These are phyloP conservation scores for Lepidium campestre DNA, from an alignment of 441 rosid species.

Conservation along the genomic window DNA sequence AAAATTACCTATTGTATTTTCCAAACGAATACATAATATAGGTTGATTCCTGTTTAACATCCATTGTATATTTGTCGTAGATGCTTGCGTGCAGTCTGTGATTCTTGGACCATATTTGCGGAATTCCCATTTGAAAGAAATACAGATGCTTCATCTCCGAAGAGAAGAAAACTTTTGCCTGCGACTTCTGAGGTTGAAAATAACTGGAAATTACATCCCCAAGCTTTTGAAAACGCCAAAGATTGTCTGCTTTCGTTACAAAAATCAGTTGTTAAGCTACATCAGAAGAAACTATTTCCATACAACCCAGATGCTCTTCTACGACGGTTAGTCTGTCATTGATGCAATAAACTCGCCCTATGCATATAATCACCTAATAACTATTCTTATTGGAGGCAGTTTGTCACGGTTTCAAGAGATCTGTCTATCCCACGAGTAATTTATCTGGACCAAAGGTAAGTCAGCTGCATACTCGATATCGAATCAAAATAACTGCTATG, in stretches of 20 bases:
- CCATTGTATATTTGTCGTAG: slow-evolving; percentile 30
- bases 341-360: neutral
- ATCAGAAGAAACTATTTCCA: slow-evolving; percentile 65
- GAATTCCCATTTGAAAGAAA: slow-evolving; percentile 34
- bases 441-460: slow-evolving; percentile 7
- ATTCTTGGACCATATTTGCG: slow-evolving; percentile 57
- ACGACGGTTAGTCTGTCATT: slow-evolving; percentile 44
- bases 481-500: neutral
- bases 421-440: slow-evolving; percentile 16
- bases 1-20: neutral
- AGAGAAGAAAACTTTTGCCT: slow-evolving; percentile 44
- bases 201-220: slow-evolving; percentile 15
- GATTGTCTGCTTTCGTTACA: slow-evolving; percentile 72
- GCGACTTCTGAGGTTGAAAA: slow-evolving; percentile 28
- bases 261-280: slow-evolving; percentile 58
- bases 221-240: slow-evolving; percentile 47
- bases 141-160: slow-evolving; percentile 31
- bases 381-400: slow-evolving; percentile 4
- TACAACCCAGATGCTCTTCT: slow-evolving; percentile 79
- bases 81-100: slow-evolving; percentile 55
- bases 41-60: slow-evolving; percentile 4
- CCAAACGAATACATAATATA: neutral
- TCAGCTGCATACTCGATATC: neutral
- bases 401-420: slow-evolving; percentile 30
- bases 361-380: neutral